A percentile compares a stretch with the other conserved stretches of the same genome.
Evolutionary conservation across 2,329 filamentous ascomycete species (phyloP).

Genomic region (Fusarium camptoceras): DNA sequence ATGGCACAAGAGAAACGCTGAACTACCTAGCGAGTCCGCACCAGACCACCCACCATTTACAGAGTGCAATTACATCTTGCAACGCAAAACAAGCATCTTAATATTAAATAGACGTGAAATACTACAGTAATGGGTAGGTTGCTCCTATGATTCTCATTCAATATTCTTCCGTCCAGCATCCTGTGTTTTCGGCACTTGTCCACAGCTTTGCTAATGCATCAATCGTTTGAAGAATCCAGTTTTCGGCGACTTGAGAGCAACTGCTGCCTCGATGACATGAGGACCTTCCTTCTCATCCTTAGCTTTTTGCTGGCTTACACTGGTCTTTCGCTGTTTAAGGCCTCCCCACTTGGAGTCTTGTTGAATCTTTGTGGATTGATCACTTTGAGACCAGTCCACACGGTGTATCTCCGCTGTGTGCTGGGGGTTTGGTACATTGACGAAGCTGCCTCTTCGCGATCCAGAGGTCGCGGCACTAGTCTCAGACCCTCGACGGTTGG

Average conservation of each 20-base stretch:
- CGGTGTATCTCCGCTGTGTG: conserved; percentile 52
- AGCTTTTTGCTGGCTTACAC: conserved; percentile 47
- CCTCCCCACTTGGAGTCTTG: conserved; percentile 62
- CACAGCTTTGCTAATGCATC: conserved; percentile 52
- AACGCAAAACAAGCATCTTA: neutral
- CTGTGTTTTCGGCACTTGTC: neutral
- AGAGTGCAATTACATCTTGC: neutral
- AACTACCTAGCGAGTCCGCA: neutral
- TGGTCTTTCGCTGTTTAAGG: conserved; percentile 57
- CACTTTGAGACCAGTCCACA: conserved; percentile 70
- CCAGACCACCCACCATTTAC: neutral
- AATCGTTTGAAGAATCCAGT: conserved; percentile 59
- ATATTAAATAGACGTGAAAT: conserved; percentile 30
- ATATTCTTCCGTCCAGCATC: conserved; percentile 3
- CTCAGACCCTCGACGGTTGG: conserved; percentile 36
- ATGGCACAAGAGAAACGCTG: conserved; percentile 59
- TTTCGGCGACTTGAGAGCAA: conserved; percentile 51
- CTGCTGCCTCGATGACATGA: conserved; percentile 6
- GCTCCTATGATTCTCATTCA: conserved; percentile 10
- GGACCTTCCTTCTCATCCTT: conserved; percentile 37
- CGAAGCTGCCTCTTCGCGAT: conserved; percentile 38
- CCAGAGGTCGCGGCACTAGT: conserved; percentile 18
- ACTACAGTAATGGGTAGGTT: conserved; percentile 35
- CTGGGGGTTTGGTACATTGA: conserved; percentile 33
- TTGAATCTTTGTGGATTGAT: conserved; percentile 56